phyloP scores from a whole-genome alignment of 2,329 filamentous ascomycete species.

The Colletotrichum falcatum region DNA sequence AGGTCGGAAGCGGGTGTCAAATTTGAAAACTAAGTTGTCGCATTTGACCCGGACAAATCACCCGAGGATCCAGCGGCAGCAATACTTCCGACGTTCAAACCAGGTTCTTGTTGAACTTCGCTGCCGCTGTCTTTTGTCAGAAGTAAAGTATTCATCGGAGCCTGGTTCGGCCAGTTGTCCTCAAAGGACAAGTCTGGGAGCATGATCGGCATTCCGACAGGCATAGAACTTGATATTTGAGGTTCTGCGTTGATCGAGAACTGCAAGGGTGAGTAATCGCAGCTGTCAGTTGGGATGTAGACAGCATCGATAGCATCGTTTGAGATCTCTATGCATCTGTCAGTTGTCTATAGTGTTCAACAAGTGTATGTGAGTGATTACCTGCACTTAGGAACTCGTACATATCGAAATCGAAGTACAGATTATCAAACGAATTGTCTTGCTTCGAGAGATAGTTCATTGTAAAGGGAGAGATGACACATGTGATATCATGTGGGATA shows the following conservation, averaged over 20 bases:
- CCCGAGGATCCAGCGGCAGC: accelerated
- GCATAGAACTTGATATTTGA: neutral
- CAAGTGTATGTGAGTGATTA: neutral
- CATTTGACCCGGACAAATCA: neutral
- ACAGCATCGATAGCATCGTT: neutral
- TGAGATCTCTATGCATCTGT: neutral
- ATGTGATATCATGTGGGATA: neutral
- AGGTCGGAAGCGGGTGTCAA: neutral
- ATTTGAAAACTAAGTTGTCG: conserved; percentile 14
- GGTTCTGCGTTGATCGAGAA: neutral
- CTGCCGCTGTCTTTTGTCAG: accelerated
- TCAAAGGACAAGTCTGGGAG: neutral
- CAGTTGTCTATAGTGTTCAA: neutral
- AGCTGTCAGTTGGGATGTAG: no score
- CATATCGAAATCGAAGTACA: accelerated
- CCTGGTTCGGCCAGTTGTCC: no score
- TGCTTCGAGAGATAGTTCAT: neutral
- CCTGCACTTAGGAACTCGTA: neutral
- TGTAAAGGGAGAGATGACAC: neutral
- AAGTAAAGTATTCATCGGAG: neutral
- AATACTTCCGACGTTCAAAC: no score
- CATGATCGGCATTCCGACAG: accelerated
- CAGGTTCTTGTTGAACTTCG: neutral
- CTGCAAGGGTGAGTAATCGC: neutral
- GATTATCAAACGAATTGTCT: no score